These are phyloP conservation scores for Lasiodiplodia theobromae DNA, from an alignment of 2,329 filamentous ascomycete genomes.

Conservation along the genomic window DNA sequence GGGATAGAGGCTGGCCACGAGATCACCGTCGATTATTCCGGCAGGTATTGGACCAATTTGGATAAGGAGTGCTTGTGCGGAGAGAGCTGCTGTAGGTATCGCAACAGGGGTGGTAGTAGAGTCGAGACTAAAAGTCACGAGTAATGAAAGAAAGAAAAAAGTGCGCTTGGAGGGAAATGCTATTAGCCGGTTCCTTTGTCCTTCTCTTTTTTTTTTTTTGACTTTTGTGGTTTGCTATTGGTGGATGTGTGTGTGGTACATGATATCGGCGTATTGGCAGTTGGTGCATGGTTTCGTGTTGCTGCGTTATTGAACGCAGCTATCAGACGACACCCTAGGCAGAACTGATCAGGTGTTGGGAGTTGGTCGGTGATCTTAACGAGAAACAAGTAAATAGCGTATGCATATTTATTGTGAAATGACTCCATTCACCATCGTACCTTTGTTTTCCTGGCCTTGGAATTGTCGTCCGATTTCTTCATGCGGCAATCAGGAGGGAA, in stretches of 20 bases:
- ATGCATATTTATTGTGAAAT: neutral
- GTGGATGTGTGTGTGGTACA: neutral
- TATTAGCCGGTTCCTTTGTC: neutral
- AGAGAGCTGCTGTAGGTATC: slow-evolving; percentile 59
- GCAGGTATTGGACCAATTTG: slow-evolving; percentile 64
- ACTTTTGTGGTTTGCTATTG: neutral
- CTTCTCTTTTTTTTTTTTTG: neutral
- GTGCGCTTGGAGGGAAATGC: neutral
- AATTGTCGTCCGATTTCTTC: neutral
- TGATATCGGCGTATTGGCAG: slow-evolving; percentile 1
- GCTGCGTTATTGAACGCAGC: neutral
- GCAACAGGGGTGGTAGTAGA: slow-evolving; percentile 10
- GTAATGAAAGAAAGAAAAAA: neutral
- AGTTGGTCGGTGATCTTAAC: neutral
- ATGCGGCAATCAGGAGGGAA: neutral
- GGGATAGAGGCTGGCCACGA: slow-evolving; percentile 62
- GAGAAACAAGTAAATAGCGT: neutral
- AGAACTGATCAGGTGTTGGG: neutral
- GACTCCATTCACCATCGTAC: neutral
- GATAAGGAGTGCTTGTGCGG: slow-evolving; percentile 64
- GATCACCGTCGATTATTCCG: slow-evolving; percentile 66
- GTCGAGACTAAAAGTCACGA: slow-evolving; percentile 5
- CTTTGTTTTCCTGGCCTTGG: slow-evolving; percentile 1
- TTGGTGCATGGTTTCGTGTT: slow-evolving; percentile 6
- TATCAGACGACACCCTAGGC: too few species aligned